Conservation (phyloP, 2,329 filamentous ascomycete species). For the Aspergillus jensenii region DNA sequence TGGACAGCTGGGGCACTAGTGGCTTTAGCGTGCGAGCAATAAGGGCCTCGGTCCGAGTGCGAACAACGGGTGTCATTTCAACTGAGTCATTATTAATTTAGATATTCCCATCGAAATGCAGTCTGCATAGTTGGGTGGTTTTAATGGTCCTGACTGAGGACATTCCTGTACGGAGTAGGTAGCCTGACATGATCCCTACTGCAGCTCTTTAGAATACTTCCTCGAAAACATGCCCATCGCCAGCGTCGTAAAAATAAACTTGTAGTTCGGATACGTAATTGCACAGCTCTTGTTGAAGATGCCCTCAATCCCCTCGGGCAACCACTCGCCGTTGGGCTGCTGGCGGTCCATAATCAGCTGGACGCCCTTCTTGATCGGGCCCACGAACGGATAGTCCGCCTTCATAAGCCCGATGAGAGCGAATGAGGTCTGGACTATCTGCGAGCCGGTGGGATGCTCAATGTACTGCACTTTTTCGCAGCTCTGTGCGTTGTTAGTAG, state of each 20-base stretch:
- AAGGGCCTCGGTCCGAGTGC: neutral
- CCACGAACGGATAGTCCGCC: constrained; percentile 74
- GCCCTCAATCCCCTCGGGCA: constrained; percentile 92
- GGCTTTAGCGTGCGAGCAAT: neutral
- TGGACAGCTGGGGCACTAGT: neutral
- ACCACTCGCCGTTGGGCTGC: constrained; percentile 86
- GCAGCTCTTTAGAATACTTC: neutral
- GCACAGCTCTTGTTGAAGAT: constrained; percentile 84
- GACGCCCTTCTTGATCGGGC: constrained; percentile 70
- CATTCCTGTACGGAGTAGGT: too few relatives aligned
- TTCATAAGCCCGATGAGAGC: constrained; percentile 79
- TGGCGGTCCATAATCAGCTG: constrained; percentile 82
- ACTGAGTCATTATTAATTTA: neutral
- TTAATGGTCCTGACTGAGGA: too few relatives aligned
- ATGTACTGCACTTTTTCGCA: constrained; percentile 77
- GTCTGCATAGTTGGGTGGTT: too few relatives aligned
- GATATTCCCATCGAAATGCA: too few relatives aligned
- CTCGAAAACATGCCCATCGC: constrained; percentile 1
- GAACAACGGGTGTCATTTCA: neutral
- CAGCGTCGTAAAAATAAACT: constrained; percentile 56
- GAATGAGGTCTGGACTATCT: constrained; percentile 95
- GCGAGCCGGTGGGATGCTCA: constrained; percentile 70
- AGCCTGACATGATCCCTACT: neutral
- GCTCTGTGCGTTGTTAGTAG: constrained; percentile 55
- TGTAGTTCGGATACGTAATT: constrained; percentile 99